These are phyloP conservation scores for Ogataea ganodermae DNA, from an alignment of 805 yeast species.

Conservation along the genomic window DNA sequence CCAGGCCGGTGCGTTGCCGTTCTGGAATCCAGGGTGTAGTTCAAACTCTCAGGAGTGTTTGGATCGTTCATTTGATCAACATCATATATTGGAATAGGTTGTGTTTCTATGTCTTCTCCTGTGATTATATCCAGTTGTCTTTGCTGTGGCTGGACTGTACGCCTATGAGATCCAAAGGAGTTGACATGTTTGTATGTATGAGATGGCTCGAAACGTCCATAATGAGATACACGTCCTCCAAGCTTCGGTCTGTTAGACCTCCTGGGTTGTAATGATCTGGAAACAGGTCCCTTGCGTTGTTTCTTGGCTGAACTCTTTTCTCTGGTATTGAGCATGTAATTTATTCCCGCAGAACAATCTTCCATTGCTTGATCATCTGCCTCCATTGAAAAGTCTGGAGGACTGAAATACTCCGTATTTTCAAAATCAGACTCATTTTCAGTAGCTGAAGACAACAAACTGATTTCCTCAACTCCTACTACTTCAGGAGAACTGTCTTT, in stretches of 20 bases:
- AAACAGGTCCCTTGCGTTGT: neutral
- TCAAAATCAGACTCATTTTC: slow-evolving; percentile 12
- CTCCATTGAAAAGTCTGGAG: neutral
- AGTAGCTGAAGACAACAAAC: slow-evolving; percentile 17
- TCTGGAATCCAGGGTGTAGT: neutral
- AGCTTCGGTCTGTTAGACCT: neutral
- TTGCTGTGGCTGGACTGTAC: neutral
- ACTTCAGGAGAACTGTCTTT: slow-evolving; percentile 6
- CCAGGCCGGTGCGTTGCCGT: neutral
- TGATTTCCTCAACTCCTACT: slow-evolving; percentile 11
- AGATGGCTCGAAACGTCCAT: neutral
- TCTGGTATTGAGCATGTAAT: slow-evolving; percentile 27
- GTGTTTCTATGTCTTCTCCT: neutral
- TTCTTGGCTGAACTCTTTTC: neutral
- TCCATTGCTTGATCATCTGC: slow-evolving; percentile 30
- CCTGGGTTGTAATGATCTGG: neutral
- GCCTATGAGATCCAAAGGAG: neutral
- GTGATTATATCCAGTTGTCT: neutral
- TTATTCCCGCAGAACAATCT: slow-evolving; percentile 28
- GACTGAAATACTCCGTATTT: neutral
- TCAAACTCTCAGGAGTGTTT: neutral
- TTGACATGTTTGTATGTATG: neutral
- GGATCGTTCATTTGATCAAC: neutral
- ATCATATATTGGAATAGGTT: neutral
- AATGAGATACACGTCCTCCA: neutral